Evolutionary conservation across 2,329 filamentous ascomycete genomes (phyloP), one percentile per base, ranked within the genome.

Genomic region (Botrytis fragariae): DNA sequence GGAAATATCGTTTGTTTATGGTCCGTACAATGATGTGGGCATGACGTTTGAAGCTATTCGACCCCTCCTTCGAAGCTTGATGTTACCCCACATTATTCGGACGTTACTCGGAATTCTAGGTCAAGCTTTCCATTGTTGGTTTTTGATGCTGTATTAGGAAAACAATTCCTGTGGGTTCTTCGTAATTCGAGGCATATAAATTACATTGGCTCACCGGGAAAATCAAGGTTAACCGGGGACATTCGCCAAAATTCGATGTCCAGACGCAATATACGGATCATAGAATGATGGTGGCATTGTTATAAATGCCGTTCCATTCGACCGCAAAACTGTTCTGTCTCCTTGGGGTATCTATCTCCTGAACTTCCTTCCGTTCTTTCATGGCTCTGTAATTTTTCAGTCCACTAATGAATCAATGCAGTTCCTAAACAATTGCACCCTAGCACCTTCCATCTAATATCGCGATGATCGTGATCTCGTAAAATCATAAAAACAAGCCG

Each of bases 401-500:
- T 45, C 48, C 65, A 57, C 35, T 39, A 62, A 39, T 9, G 35
- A 39, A 39, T 62, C 60, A 57, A 68, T 68, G 65, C 65, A 68
- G 14, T 54, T 37, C 65, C 12, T 35, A 57, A 68, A 68, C 9
- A 63, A 68, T 57, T 68, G 65, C 65, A 68, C 25, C 65, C 35
- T 57, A 57, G 65, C 65, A 68, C 65, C 65, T 51, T 16, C 35
- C 48, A 67, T 39, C 32, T 32, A 68, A 42, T 32, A 68, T 68
- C 37, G 35, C 65, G 9, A 44, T 68, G 35, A 57, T 68, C 48
- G 57, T 68, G 65, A 68, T 57, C 65, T 68, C 65, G 35, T 68
- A 68, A 68, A 57, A 68, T 68, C 80, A 95, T 98, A 79, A 68
- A 57, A 68, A 68, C 25, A 57, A 68, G 48, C n/a, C 96, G 99